These are phyloP conservation scores for Colletotrichum chlorophyti DNA, from an alignment of 2,329 filamentous ascomycete species.

Conservation along the genomic window DNA sequence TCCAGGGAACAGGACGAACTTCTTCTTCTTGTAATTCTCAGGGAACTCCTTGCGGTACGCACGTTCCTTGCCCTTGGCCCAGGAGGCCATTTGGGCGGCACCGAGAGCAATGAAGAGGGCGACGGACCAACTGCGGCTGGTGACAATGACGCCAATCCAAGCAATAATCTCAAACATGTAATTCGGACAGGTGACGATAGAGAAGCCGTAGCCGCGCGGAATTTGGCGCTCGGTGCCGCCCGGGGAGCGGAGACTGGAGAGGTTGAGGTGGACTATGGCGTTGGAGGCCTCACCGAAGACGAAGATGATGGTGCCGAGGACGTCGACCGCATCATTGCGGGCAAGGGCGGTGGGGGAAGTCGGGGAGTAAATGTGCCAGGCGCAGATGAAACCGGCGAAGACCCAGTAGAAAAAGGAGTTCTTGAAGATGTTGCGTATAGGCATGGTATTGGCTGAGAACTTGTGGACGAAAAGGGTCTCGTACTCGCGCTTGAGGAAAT, in stretches of 20 bases:
- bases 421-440: slow-evolving; percentile 86
- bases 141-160: slow-evolving; percentile 83
- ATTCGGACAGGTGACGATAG: slow-evolving; percentile 91
- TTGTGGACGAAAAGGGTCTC: slow-evolving; percentile 95
- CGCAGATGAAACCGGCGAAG: slow-evolving; percentile 79
- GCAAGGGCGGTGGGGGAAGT: slow-evolving; percentile 69
- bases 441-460: slow-evolving; percentile 96
- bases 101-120: slow-evolving; percentile 78
- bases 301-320: slow-evolving; percentile 75
- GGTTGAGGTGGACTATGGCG: slow-evolving; percentile 77
- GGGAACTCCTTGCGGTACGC: slow-evolving; percentile 91
- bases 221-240: slow-evolving; percentile 90
- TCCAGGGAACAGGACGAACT: slow-evolving; percentile 80
- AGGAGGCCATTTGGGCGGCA: slow-evolving; percentile 79
- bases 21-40: slow-evolving; percentile 95
- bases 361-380: slow-evolving; percentile 85
- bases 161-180: slow-evolving; percentile 92
- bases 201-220: slow-evolving; percentile 84
- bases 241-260: slow-evolving; percentile 77
- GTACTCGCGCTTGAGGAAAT: slow-evolving; percentile 94
- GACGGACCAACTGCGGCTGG: slow-evolving; percentile 81
- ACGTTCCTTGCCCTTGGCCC: slow-evolving; percentile 92
- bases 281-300: slow-evolving; percentile 82
- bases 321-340: slow-evolving; percentile 59
- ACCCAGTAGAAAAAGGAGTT: slow-evolving; percentile 97